Conservation (phyloP, 495 filamentous ascomycete species). For the Podospora bellae-mahoneyi region DNA sequence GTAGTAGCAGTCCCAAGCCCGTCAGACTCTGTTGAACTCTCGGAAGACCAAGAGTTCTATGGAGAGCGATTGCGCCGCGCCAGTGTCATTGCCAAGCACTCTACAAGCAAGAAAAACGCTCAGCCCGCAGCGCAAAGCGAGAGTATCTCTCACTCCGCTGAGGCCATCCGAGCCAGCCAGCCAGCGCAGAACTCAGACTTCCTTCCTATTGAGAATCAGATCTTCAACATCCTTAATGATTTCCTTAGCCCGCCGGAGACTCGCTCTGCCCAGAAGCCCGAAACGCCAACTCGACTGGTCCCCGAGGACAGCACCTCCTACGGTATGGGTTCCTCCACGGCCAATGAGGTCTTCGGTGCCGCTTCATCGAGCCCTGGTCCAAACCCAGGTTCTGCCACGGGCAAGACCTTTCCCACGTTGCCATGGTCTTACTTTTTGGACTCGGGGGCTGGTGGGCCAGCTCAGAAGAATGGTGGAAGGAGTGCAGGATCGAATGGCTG, state of each 20-base stretch:
- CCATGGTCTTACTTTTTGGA: conserved; percentile 46
- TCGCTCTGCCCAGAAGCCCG: conserved; percentile 8
- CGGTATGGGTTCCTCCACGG: conserved; percentile 41
- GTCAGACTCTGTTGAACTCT: conserved; percentile 27
- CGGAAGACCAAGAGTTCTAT: conserved; percentile 30
- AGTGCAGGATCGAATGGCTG: conserved; percentile 5
- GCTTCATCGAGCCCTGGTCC: conserved; percentile 31
- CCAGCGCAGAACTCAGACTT: conserved; percentile 23
- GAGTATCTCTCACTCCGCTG: background rate
- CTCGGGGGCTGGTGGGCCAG: conserved; percentile 28
- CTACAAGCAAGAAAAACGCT: background rate
- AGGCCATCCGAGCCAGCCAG: background rate
- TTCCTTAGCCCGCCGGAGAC: conserved; percentile 39
- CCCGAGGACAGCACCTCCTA: conserved; percentile 34
- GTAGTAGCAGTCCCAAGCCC: conserved; percentile 9
- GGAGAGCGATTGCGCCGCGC: conserved; percentile 14
- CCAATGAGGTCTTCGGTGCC: conserved; percentile 36
- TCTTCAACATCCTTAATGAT: conserved; percentile 43
- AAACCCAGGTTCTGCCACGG: conserved; percentile 32
- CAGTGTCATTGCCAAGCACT: background rate
- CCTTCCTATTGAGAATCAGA: conserved; percentile 30
- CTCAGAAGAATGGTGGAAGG: conserved; percentile 6
- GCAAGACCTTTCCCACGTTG: conserved; percentile 40
- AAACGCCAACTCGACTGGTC: conserved; percentile 7
- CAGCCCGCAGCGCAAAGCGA: background rate